Evolutionary conservation across 108 stramenopile genomes (phyloP), one percentile per base, ranked within the genome.

Genomic region (Hondaea fermentalgiana): DNA sequence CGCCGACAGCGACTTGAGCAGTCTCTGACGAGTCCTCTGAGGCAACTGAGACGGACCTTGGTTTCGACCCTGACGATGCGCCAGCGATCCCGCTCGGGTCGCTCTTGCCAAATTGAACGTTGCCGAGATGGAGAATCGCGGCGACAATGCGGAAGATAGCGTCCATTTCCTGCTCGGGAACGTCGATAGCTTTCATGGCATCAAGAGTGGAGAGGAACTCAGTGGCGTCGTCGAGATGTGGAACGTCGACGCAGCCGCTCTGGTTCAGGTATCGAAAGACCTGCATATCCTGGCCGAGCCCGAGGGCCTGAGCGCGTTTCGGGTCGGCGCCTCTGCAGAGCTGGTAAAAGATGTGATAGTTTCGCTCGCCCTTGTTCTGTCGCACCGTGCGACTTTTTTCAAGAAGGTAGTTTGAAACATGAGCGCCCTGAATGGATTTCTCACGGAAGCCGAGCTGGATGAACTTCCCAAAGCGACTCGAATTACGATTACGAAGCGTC

Each of bases 281-380:
- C n/a, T 5, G 42, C n/a, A 35, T 88, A 60, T 96, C 89, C 60
- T 59, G 83, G 25, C 19, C 76, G 25, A 90, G 60, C 4, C 94
- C 94, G 17, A 97, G 91, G 45, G 95, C 93, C 3, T 59, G 42
- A 5, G 29, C 42, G 16, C 29, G 87, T 87, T 94, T 83, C 87
- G 90, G 60, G 44, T 93, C 92, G 4, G 49, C 23, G 4, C 96
- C 94, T 5, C 23, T 5, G 47, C 76, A 28, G 17, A 93, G 87
- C 92, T 94, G 94, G 88, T 94, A 94, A 59, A 94, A 94, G 4
- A 94, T 91, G 89, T 94, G 94, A 90, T 91, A 94, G 91, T 94
- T 94, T 42, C 94, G 42, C 90, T 94, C 94, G 23, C n/a, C 5
- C 25, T 72, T 96, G 23, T 92, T 76, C 88, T 94, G 94, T 14